phyloP scores from a whole-genome alignment of 2,329 filamentous ascomycete species.

The Grosmannia serpens region DNA sequence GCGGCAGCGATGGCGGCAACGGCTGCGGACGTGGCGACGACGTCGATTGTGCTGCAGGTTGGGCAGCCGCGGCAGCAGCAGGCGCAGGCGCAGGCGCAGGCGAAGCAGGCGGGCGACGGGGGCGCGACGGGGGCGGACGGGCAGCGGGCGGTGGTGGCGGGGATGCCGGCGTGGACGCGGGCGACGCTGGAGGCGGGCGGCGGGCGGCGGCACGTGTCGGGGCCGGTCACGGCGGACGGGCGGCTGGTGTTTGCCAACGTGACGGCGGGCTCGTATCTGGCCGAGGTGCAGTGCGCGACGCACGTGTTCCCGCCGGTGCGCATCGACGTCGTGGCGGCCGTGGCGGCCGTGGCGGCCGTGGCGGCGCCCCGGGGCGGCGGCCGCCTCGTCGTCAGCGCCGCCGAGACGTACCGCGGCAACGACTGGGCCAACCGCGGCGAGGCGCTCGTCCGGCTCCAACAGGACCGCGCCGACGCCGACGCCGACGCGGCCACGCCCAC shows the following conservation, averaged over 20 bases:
- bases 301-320: constrained; percentile 69
- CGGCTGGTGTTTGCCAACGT: constrained; percentile 69
- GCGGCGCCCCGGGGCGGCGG: constrained; percentile 8
- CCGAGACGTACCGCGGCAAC: constrained; percentile 81
- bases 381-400: constrained; percentile 44
- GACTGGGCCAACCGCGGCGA: constrained; percentile 83
- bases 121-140: neutral
- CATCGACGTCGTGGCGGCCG: constrained; percentile 49
- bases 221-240: constrained; percentile 56
- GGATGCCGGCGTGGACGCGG: constrained; percentile 52
- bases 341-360: neutral
- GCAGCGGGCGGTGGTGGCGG: constrained; percentile 1
- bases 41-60: constrained; percentile 9
- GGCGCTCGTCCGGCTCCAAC: constrained; percentile 32
- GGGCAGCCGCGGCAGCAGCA: constrained; percentile 4
- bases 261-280: constrained; percentile 62
- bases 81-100: neutral
- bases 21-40: neutral
- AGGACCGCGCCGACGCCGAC: too few relatives aligned
- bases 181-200: constrained; percentile 57
- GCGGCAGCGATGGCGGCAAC: constrained; percentile 1
- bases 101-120: neutral
- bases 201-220: constrained; percentile 31
- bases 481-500: constrained; percentile 6
- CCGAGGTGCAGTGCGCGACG: constrained; percentile 65